phyloP scores from a whole-genome alignment of 371 early-diverging fungal genomes.

The Mortierella sp. region DNA sequence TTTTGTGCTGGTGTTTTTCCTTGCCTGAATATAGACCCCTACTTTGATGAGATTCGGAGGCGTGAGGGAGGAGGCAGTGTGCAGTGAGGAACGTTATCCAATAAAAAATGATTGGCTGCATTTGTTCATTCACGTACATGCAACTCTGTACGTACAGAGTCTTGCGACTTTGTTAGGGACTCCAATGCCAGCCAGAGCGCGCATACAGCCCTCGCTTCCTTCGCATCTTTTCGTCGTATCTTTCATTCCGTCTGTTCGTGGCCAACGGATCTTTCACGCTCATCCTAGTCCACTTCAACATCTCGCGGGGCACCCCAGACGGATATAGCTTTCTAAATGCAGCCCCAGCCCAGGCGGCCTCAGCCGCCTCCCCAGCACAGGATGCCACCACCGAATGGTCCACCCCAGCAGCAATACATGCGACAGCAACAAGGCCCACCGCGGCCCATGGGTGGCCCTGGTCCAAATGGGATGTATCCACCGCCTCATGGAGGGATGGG shows the following conservation, averaged over 20 bases:
- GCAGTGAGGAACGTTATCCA: neutral
- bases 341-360: conserved; percentile 45
- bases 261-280: neutral
- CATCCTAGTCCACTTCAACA: neutral
- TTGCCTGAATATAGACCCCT: conserved; percentile 19
- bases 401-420: conserved; percentile 42
- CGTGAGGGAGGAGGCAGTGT: conserved; percentile 20
- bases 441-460: conserved; percentile 39
- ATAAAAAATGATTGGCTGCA: too few species aligned
- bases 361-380: conserved; percentile 36
- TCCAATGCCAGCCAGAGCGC: too few species aligned
- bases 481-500: conserved; percentile 19
- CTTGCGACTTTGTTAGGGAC: too few species aligned
- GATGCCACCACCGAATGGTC: conserved; percentile 39
- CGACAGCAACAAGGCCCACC: conserved; percentile 29
- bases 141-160: too few species aligned
- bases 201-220: too few species aligned
- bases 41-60: conserved; percentile 45
- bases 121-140: too few species aligned
- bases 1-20: neutral
- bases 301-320: neutral
- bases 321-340: conserved; percentile 12
- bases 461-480: conserved; percentile 41
- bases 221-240: neutral
- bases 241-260: neutral